Conservation (phyloP, 1,284 basidiomycete species). For the Porodaedalea pini region DNA sequence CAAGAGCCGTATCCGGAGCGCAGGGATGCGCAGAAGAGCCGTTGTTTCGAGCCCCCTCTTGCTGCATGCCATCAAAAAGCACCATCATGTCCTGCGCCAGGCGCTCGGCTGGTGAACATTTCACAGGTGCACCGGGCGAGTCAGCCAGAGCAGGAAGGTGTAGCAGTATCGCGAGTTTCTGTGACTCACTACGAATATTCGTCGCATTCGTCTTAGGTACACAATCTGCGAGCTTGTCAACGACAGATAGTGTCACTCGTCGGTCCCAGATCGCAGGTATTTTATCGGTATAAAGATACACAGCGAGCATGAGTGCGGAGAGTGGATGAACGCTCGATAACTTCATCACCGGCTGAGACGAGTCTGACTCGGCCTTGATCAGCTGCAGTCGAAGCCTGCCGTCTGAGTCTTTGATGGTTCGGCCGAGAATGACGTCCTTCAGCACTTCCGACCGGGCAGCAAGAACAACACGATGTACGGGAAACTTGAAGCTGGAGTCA, state of each 20-base stretch:
- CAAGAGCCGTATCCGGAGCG: slow-evolving; percentile 71
- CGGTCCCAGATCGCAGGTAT: slow-evolving; percentile 84
- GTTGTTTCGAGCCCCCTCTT: slow-evolving; percentile 6
- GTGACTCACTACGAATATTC: slow-evolving; percentile 62
- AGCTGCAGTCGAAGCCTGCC: slow-evolving; percentile 11
- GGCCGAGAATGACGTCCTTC: slow-evolving; percentile 40
- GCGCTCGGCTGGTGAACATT: slow-evolving; percentile 43
- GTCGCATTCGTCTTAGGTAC: slow-evolving; percentile 32
- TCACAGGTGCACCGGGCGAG: slow-evolving; percentile 53
- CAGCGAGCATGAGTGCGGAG: slow-evolving; percentile 72
- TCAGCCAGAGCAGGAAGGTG: slow-evolving; percentile 51
- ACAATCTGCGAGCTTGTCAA: slow-evolving; percentile 38
- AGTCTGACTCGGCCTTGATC: slow-evolving; percentile 16
- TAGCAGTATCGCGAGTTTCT: slow-evolving; percentile 49
- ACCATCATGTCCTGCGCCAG: slow-evolving; percentile 46
- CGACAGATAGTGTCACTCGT: slow-evolving; percentile 56
- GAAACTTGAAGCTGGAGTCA: slow-evolving; percentile 40
- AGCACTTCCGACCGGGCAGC: slow-evolving; percentile 57
- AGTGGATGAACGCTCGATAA: slow-evolving; percentile 58
- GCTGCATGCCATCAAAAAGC: slow-evolving; percentile 41
- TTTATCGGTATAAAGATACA: slow-evolving; percentile 88
- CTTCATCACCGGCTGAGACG: slow-evolving; percentile 30
- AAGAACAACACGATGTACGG: slow-evolving; percentile 67
- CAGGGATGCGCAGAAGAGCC: slow-evolving; percentile 27
- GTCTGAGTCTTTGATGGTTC: slow-evolving; percentile 1